Evolutionary conservation across 75 land plant species (phyloP).

Genomic region (Chamaecyparis obtusa): DNA sequence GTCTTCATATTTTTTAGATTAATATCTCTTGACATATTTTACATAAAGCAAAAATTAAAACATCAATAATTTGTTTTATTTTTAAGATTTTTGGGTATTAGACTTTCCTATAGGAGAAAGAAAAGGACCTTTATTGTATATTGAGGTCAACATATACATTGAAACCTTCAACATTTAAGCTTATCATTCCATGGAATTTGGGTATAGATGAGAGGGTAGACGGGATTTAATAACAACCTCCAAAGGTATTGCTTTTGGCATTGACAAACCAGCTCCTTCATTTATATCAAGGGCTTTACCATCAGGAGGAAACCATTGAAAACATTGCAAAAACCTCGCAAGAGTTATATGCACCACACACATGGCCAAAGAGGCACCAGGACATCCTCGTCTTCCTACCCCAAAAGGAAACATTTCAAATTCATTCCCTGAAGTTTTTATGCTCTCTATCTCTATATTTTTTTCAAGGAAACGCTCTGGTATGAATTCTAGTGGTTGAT

Average conservation of each 20-base stretch:
- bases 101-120: no score
- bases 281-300: constrained; percentile 62
- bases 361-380: constrained; percentile 51
- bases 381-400: constrained; percentile 63
- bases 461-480: constrained; percentile 41
- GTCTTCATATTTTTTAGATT: no score
- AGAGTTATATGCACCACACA: constrained; percentile 43
- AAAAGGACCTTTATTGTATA: no score
- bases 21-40: no score
- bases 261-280: constrained; percentile 55
- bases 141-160: not conserved
- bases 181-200: not conserved
- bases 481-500: constrained; percentile 48
- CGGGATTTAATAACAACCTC: not conserved
- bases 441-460: constrained; percentile 29
- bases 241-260: constrained; percentile 46
- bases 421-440: constrained; percentile 41
- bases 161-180: not conserved
- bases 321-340: constrained; percentile 55
- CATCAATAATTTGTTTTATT: no score
- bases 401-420: constrained; percentile 72
- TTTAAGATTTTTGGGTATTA: no score
- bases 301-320: constrained; percentile 51
- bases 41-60: no score
- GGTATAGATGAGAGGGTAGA: not conserved